A percentile compares a stretch with the other conserved stretches of the same genome.
phyloP scores from a whole-genome alignment of 169 alveolate species.

The Theileria annulata region DNA sequence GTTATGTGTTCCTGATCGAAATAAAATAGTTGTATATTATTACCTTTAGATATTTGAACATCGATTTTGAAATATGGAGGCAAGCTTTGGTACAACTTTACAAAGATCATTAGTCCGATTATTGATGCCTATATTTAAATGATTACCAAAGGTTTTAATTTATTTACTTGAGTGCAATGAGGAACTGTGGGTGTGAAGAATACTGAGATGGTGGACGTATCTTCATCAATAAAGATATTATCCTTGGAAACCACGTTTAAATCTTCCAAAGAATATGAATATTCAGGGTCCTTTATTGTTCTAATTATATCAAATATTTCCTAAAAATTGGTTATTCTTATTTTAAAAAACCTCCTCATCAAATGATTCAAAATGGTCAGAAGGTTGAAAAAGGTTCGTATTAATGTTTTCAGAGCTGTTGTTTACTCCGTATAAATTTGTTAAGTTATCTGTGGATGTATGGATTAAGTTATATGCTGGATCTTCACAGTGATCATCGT shows the following conservation, averaged over 20 bases:
- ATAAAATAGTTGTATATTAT: background rate
- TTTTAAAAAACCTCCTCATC: constrained; percentile 21
- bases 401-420: background rate
- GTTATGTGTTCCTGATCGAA: constrained; percentile 87
- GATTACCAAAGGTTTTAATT: background rate
- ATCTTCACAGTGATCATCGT: background rate
- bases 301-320: constrained; percentile 91
- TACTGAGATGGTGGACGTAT: constrained; percentile 78
- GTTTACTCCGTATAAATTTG: background rate
- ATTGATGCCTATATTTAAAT: constrained; percentile 85
- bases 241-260: constrained; percentile 89
- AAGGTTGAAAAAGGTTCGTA: constrained; percentile 29
- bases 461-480: background rate
- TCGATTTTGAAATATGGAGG: constrained; percentile 83
- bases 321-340: constrained; percentile 4
- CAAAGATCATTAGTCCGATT: constrained; percentile 94
- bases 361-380: constrained; percentile 34
- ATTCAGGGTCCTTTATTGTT: constrained; percentile 96
- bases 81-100: constrained; percentile 88
- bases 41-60: constrained; percentile 67
- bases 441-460: background rate
- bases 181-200: constrained; percentile 97
- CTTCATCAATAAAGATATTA: constrained; percentile 81
- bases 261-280: constrained; percentile 95
- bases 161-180: constrained; percentile 86